These are phyloP conservation scores for Alternaria infectoria DNA, from an alignment of 2,329 filamentous ascomycete species.

Conservation along the genomic window DNA sequence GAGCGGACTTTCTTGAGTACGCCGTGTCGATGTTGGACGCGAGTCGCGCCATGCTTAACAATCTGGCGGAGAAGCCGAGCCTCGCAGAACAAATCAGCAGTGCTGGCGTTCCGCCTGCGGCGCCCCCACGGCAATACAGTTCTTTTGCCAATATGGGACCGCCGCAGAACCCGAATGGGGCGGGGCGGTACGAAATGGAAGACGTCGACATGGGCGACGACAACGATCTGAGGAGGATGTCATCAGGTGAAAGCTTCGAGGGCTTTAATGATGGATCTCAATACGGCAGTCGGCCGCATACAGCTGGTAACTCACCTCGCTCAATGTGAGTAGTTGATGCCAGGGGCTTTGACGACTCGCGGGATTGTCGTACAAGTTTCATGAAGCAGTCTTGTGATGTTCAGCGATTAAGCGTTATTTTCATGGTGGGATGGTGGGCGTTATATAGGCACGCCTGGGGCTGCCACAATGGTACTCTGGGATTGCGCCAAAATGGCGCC, in stretches of 20 bases:
- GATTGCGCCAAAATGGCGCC: constrained; percentile 23
- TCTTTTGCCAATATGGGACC: constrained; percentile 27
- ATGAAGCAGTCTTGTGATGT: not conserved
- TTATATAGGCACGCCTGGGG: constrained; percentile 5
- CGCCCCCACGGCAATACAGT: constrained; percentile 27
- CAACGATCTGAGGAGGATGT: constrained; percentile 25
- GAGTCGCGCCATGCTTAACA: constrained; percentile 52
- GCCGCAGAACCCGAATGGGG: constrained; percentile 17
- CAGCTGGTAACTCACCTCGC: constrained; percentile 27
- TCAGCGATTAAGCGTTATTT: constrained; percentile 12
- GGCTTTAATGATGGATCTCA: constrained; percentile 38
- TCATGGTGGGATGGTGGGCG: constrained; percentile 11
- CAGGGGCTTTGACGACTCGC: not conserved
- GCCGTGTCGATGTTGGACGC: constrained; percentile 56
- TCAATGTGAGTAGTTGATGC: constrained; percentile 16
- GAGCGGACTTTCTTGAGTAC: constrained; percentile 59
- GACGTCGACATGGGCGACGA: constrained; percentile 40
- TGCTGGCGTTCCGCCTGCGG: constrained; percentile 45
- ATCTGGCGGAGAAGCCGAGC: constrained; percentile 53
- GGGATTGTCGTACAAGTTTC: not conserved
- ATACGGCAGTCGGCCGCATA: constrained; percentile 31
- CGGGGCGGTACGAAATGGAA: constrained; percentile 18
- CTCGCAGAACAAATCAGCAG: constrained; percentile 47
- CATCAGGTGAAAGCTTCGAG: constrained; percentile 39
- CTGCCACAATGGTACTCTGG: not conserved